Base-by-base conservation (phyloP, 225 moss, liverwort and hornwort genomes). In the Thuidium tamariscinum region DNA sequence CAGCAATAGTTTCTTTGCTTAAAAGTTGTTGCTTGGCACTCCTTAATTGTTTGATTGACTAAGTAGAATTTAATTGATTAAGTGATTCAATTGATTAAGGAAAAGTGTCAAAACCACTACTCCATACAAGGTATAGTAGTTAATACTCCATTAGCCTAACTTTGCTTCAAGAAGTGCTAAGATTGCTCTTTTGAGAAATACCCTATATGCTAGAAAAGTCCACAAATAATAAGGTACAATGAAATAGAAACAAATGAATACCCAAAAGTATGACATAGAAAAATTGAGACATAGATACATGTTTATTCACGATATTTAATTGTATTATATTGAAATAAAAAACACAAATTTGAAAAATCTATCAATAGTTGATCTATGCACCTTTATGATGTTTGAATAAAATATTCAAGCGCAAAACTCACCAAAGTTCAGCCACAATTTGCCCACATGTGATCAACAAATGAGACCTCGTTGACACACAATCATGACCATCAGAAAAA, bases 61-160 rank as follows among this genome's bases (percentile, higher is more conserved):
- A 74, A 7, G 7, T 30, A 72, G 11, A 17, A 46, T 30, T 46
- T 18, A 46, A 7, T n/a, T 4, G 46, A 30, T 46, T 29, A 48
- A 18, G 8, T 51, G 0, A 22, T 51, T 51, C n/a, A n/a, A 51
- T 51, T 51, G 0, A 4, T 0, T 48, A 34, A 49, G 3, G 5
- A 74, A 0, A 51, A 51, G 13, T 34, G 8, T 5, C 34, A 34
- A 21, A 49, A 74, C 4, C 44, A 20, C 12, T 49, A 20, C 11
- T 10, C 14, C 8, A 8, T 48, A 48, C 51, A 12, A 21, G 6
- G 13, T 34, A 21, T 1, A 49, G 0, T 21, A 51, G 34, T 51
- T 20, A 7, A 32, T 32, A 19, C 4, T 73, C 19, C 4, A 19
- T 21, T 13, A 73, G 13, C 8, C 74, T 51, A 74, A 21, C 13